Conservation (phyloP, 768 basidiomycete genomes). For the Tephrocybe sp. region DNA sequence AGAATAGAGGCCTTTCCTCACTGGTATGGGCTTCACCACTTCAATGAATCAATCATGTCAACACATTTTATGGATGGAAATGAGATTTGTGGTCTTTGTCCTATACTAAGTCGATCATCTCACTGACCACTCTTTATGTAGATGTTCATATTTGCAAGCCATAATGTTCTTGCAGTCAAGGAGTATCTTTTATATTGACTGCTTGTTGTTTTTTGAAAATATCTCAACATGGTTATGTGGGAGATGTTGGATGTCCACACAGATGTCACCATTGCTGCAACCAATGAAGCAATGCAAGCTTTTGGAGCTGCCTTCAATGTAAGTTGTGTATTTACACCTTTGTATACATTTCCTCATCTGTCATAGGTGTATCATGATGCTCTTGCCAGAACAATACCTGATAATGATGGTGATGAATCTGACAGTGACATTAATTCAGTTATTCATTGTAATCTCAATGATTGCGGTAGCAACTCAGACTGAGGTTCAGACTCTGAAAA, state of each 20-base stretch:
- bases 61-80: slow-evolving; percentile 28
- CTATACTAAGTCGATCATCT: too few species aligned
- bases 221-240: slow-evolving; percentile 4
- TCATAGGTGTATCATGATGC: not conserved
- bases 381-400: not conserved
- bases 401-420: not conserved
- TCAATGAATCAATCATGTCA: slow-evolving; percentile 18
- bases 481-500: too few species aligned
- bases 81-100: slow-evolving; percentile 29
- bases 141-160: slow-evolving; percentile 3
- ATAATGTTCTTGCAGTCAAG: not conserved
- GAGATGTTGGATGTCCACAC: not conserved
- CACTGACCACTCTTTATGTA: too few species aligned
- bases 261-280: not conserved
- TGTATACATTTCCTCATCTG: not conserved
- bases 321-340: not conserved
- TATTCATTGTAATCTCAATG: slow-evolving; percentile 9
- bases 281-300: not conserved
- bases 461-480: slow-evolving; percentile 20
- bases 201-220: not conserved
- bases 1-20: slow-evolving; percentile 25
- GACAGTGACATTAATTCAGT: not conserved
- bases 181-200: not conserved
- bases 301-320: not conserved
- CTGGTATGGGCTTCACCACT: slow-evolving; percentile 33